These are phyloP conservation scores for Penicillium goetzii DNA, from an alignment of 495 filamentous ascomycete genomes.

Conservation along the genomic window DNA sequence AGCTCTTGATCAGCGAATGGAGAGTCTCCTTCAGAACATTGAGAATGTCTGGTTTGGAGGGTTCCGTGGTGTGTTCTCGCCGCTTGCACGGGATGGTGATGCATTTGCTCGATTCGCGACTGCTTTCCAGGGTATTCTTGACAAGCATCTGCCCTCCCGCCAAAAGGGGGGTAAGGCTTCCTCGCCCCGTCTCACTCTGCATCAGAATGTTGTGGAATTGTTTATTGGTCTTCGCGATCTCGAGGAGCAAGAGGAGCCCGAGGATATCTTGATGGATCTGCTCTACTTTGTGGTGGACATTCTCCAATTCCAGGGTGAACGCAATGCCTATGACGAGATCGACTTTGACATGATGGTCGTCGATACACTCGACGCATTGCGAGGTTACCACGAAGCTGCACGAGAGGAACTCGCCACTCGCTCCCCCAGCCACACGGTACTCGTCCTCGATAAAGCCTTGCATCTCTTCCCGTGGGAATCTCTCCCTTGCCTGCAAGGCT, in stretches of 20 bases:
- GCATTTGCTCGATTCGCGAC: constrained; percentile 73
- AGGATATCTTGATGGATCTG: constrained; percentile 84
- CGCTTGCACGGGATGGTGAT: constrained; percentile 59
- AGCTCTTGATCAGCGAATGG: constrained; percentile 73
- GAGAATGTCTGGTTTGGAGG: constrained; percentile 94
- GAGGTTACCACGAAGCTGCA: constrained; percentile 69
- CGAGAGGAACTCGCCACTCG: constrained; percentile 53
- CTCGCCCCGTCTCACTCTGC: constrained; percentile 61
- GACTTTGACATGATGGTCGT: constrained; percentile 91
- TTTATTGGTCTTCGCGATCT: constrained; percentile 85
- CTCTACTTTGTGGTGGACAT: constrained; percentile 97
- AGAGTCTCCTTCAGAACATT: constrained; percentile 78
- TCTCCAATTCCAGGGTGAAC: constrained; percentile 93
- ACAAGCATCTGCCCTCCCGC: constrained; percentile 89
- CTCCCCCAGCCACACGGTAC: constrained; percentile 79
- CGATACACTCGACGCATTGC: constrained; percentile 78
- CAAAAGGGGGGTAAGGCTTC: constrained; percentile 59
- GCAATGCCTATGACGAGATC: constrained; percentile 96
- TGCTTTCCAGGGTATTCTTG: constrained; percentile 78
- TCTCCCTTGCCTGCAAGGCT: constrained; percentile 78
- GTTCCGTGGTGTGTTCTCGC: constrained; percentile 88
- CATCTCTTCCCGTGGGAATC: constrained; percentile 97
- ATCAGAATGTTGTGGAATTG: constrained; percentile 78
- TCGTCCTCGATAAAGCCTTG: constrained; percentile 89
- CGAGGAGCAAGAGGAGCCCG: constrained; percentile 68